Percentiles rank a stretch among this genome's conserved stretches.
These are phyloP conservation scores for Paramicrosporidium saccamoebae DNA, from an alignment of 371 early-diverging fungal genomes.

Conservation along the genomic window DNA sequence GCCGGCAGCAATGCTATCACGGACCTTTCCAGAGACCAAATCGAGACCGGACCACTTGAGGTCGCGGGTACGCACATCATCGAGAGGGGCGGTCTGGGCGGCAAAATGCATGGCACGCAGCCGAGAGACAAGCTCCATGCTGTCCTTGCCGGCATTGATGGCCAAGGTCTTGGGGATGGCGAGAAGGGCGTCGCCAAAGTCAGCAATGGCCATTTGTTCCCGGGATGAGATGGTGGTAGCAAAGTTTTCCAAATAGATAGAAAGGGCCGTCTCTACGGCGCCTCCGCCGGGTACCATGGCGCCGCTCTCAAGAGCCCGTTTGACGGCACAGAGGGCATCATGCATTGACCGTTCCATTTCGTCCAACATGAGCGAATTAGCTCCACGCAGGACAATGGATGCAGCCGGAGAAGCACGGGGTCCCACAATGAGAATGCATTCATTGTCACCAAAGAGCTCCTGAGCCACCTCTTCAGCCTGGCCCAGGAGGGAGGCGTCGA, in stretches of 20 bases:
- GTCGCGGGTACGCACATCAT: conserved; percentile 25
- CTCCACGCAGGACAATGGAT: conserved; percentile 90
- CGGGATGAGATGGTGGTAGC: conserved; percentile 20
- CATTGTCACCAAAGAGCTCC: conserved; percentile 87
- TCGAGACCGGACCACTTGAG: conserved; percentile 62
- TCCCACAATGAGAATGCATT: conserved; percentile 83
- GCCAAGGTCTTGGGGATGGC: conserved; percentile 93
- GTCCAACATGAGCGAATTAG: conserved; percentile 91
- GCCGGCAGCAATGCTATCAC: conserved; percentile 85
- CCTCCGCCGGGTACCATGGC: conserved; percentile 98
- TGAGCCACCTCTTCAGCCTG: conserved; percentile 82
- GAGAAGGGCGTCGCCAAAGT: conserved; percentile 86
- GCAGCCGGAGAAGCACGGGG: conserved; percentile 33
- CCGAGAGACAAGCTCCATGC: conserved; percentile 81
- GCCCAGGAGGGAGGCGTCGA: conserved; percentile 65
- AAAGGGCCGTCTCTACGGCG: conserved; percentile 88
- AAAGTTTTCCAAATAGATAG: conserved; percentile 79
- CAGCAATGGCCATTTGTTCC: conserved; percentile 93
- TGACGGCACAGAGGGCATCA: conserved; percentile 89
- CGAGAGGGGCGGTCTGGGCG: conserved; percentile 6
- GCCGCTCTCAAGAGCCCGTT: conserved; percentile 88
- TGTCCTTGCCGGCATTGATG: conserved; percentile 95
- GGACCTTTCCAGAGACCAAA: conserved; percentile 59
- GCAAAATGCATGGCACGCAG: conserved; percentile 79
- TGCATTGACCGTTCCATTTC: conserved; percentile 98